Percentiles rank a stretch among this genome's conserved stretches.
These are phyloP conservation scores for Quercus gilva DNA, from an alignment of 306 rosid genomes.

Conservation along the genomic window DNA sequence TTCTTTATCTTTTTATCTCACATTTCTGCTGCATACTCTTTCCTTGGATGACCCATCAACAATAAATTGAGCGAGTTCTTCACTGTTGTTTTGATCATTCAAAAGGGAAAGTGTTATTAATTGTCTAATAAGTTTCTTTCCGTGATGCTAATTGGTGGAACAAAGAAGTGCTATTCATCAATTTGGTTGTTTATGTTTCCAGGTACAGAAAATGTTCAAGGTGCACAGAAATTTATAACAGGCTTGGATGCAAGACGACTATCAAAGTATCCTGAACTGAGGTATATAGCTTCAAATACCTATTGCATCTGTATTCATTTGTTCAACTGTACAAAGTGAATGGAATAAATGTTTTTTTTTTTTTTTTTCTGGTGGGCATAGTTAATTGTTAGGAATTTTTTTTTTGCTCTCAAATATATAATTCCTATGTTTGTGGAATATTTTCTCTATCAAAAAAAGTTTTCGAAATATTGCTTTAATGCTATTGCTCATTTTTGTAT, in stretches of 20 bases:
- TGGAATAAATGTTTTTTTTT: background rate
- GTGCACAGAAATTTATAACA: constrained; percentile 83
- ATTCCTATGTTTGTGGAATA: no score
- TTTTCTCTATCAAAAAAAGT: no score
- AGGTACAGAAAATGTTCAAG: constrained; percentile 90
- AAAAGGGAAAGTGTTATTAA: background rate
- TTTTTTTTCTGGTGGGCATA: background rate
- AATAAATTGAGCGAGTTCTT: background rate
- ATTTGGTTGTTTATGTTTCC: constrained; percentile 24
- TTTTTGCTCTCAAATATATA: background rate
- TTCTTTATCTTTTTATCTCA: constrained; percentile 9
- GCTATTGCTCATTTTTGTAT: no score
- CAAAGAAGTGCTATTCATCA: constrained; percentile 1
- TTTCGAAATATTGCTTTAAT: no score
- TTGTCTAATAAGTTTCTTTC: background rate
- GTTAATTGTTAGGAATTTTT: background rate
- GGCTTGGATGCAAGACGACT: constrained; percentile 95
- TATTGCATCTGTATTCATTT: background rate
- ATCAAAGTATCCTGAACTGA: constrained; percentile 72
- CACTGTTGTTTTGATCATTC: background rate
- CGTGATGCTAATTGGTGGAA: background rate
- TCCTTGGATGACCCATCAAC: no score
- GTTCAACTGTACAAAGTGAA: background rate
- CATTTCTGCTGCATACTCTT: background rate
- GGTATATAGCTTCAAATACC: constrained; percentile 40